phyloP scores from a whole-genome alignment of 2,329 filamentous ascomycete species.

The Aspergillus piperis region DNA sequence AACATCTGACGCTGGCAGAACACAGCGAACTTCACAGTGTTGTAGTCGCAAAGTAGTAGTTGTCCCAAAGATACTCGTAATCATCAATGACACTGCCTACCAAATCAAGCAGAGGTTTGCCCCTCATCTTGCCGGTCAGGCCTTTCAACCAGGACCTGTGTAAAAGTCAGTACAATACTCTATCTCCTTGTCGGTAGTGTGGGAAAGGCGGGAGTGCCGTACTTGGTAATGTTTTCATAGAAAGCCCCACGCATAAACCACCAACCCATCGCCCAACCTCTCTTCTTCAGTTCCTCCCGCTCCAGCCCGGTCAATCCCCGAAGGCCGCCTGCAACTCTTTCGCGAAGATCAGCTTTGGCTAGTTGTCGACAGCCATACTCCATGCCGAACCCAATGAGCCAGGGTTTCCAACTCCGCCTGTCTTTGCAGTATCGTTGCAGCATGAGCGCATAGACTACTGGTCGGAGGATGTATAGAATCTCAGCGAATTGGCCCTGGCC shows the following conservation, averaged over 20 bases:
- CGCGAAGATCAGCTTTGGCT: conserved; percentile 65
- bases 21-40: conserved; percentile 43
- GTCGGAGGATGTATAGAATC: conserved; percentile 86
- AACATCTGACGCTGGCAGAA: background rate
- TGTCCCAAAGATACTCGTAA: conserved; percentile 97
- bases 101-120: conserved; percentile 75
- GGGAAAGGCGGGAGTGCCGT: conserved; percentile 28
- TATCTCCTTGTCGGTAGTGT: background rate
- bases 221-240: conserved; percentile 85
- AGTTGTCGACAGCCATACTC: conserved; percentile 90
- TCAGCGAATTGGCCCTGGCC: conserved; percentile 83
- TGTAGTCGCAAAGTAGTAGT: conserved; percentile 83
- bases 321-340: conserved; percentile 67
- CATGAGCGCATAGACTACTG: conserved; percentile 80
- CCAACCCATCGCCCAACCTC: conserved; percentile 90
- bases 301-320: conserved; percentile 81
- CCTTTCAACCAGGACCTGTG: conserved; percentile 64
- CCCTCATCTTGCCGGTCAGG: conserved; percentile 68
- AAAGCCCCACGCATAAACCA: conserved; percentile 97
- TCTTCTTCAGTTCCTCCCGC: conserved; percentile 81
- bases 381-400: conserved; percentile 80
- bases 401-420: conserved; percentile 85
- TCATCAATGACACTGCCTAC: conserved; percentile 86
- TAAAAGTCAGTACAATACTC: conserved; percentile 26
- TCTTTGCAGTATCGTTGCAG: conserved; percentile 72